Evolutionary conservation across 2,329 filamentous ascomycete species (phyloP).

Genomic region (Epichloe festucae): DNA sequence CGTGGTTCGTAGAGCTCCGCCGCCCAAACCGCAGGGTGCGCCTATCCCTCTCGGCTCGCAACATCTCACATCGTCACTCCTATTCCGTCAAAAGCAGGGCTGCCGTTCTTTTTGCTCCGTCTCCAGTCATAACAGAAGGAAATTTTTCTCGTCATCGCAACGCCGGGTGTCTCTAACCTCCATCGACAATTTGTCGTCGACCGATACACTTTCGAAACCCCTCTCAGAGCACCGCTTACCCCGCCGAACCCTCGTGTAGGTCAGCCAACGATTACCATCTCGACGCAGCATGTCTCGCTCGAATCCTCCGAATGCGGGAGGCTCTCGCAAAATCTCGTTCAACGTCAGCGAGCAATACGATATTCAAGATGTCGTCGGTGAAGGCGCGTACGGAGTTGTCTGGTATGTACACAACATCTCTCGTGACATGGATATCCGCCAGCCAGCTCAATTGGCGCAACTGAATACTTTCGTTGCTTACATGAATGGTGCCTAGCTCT

Average conservation of each 20-base stretch:
- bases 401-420: conserved; percentile 45
- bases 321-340: conserved; percentile 93
- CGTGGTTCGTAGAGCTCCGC: conserved; percentile 2
- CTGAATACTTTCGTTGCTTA: neutral
- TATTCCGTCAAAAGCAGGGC: neutral
- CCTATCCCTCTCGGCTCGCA: neutral
- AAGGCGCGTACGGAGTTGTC: conserved; percentile 96
- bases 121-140: neutral
- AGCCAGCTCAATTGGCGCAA: neutral
- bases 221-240: neutral
- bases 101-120: neutral
- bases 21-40: conserved; percentile 2
- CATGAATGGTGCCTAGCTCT: conserved; percentile 45
- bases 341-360: conserved; percentile 99
- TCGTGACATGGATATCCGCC: neutral
- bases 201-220: neutral
- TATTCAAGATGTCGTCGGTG: conserved; percentile 97
- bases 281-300: conserved; percentile 39
- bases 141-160: neutral
- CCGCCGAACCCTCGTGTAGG: neutral
- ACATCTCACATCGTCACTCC: conserved; percentile 1
- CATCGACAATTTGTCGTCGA: neutral
- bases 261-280: neutral
- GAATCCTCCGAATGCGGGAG: conserved; percentile 42
- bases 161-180: neutral